A percentile compares a stretch with the other conserved stretches of the same genome.
Evolutionary conservation across 2,329 filamentous ascomycete genomes (phyloP).

Genomic region (Whalleya microplaca): DNA sequence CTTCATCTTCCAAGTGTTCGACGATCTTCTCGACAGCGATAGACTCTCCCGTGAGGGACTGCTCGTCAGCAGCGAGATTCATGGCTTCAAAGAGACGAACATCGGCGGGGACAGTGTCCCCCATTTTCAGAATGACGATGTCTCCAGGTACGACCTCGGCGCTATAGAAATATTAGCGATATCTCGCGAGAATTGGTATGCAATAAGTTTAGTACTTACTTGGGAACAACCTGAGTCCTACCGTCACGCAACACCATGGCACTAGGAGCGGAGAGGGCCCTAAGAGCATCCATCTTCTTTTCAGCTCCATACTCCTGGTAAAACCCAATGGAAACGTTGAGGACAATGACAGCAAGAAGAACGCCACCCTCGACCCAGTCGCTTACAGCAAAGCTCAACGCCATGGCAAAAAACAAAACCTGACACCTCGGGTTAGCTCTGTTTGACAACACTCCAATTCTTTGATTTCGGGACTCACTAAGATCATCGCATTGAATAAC

Average conservation of each 20-base stretch:
- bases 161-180: constrained; percentile 39
- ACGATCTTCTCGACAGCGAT: constrained; percentile 70
- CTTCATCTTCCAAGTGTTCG: constrained; percentile 55
- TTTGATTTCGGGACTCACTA: constrained; percentile 54
- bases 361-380: constrained; percentile 72
- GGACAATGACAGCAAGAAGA: constrained; percentile 66
- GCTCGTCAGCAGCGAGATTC: constrained; percentile 81
- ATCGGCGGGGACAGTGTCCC: constrained; percentile 76
- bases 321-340: constrained; percentile 72
- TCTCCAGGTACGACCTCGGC: constrained; percentile 73
- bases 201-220: constrained; percentile 45
- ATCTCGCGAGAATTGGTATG: neutral
- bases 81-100: constrained; percentile 72
- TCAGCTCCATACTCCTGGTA: constrained; percentile 67
- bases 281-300: constrained; percentile 68
- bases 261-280: constrained; percentile 65
- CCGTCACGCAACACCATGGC: constrained; percentile 65
- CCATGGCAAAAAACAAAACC: constrained; percentile 80
- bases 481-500: constrained; percentile 77
- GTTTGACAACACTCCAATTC: neutral
- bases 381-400: constrained; percentile 66
- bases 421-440: constrained; percentile 53
- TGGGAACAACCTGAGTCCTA: constrained; percentile 59
- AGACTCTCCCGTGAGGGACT: constrained; percentile 76
- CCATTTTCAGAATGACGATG: constrained; percentile 68